Base-by-base conservation (phyloP, 352 stramenopile species). In the Phytopythium chamaehyphon region DNA sequence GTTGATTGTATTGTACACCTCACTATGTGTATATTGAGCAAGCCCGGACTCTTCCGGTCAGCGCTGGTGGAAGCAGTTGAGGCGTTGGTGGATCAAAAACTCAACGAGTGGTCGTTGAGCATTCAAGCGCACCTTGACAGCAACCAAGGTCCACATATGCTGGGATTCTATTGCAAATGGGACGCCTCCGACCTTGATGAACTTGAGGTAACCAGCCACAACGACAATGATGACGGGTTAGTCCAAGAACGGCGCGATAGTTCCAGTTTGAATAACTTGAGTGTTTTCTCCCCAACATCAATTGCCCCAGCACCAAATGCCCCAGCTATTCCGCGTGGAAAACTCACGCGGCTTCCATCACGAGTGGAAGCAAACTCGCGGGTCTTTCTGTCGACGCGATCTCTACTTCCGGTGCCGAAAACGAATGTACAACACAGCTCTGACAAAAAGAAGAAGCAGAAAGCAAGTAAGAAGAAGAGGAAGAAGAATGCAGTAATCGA, bases 401-500 rank as follows among this genome's bases (percentile, higher is more conserved):
- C 28, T 12, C 23, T 67, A 4, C 50, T 63, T 8, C 21, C 45
- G 12, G 16, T 10, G 2, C 18, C 43, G 8, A 28, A n/a, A 23
- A 36, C 21, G 19, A 21, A 43, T 18, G 24, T 24, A 5, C 11
- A 40, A 36, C 23, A 31, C 8, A 52, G 12, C n/a, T 18, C 15
- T 18, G 36, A 12, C 6, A 55, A 43, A 26, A 45, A 37, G 16
- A 54, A 46, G 24, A 61, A 58, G 38, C 55, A 64, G 19, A n/a
- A 24, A 7, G 71, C 68, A 51, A 73, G 58, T 42, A 43, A 23
- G 16, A 38, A 22, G 16, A 44, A 44, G 9, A 21, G 14, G n/a
- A 24, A 24, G 26, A 63, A 66, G 42, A 86, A 86, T 39, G 58
- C 72, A 6, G 67, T 86, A 7, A 59, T 76, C 51, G 43, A 68